phyloP scores from a whole-genome alignment of 2,329 filamentous ascomycete genomes.

The Chaetomium sp. region DNA sequence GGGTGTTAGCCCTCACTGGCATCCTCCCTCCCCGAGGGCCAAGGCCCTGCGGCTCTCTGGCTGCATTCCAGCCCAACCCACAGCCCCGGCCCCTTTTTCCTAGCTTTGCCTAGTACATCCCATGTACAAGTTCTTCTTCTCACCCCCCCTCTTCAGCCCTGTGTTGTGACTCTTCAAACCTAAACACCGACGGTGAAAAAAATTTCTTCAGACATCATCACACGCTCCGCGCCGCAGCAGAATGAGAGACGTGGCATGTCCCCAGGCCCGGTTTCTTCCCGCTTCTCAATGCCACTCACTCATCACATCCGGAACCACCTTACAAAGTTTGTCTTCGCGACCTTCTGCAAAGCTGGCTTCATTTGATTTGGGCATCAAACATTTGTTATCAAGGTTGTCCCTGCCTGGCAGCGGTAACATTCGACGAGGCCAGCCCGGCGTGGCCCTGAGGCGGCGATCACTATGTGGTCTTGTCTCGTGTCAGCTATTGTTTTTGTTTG shows the following conservation, averaged over 20 bases:
- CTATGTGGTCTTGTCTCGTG: too few relatives aligned
- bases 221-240: neutral
- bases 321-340: too few relatives aligned
- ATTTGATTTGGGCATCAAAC: too few relatives aligned
- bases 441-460: too few relatives aligned
- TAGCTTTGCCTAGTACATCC: neutral
- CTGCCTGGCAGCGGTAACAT: too few relatives aligned
- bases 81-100: neutral
- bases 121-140: neutral
- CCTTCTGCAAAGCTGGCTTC: too few relatives aligned
- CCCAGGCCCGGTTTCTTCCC: neutral
- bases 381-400: too few relatives aligned
- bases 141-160: neutral
- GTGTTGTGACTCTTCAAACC: neutral
- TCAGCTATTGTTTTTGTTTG: too few relatives aligned
- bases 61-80: constrained; percentile 13
- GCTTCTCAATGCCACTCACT: constrained; percentile 1
- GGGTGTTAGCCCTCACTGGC: neutral
- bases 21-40: neutral
- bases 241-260: constrained; percentile 6
- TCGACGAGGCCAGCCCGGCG: too few relatives aligned
- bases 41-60: constrained; percentile 4
- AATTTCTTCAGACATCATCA: neutral
- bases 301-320: neutral
- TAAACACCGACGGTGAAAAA: neutral